Conservation (phyloP, 164 flowering plant genomes). For the Sextonia rubra region DNA sequence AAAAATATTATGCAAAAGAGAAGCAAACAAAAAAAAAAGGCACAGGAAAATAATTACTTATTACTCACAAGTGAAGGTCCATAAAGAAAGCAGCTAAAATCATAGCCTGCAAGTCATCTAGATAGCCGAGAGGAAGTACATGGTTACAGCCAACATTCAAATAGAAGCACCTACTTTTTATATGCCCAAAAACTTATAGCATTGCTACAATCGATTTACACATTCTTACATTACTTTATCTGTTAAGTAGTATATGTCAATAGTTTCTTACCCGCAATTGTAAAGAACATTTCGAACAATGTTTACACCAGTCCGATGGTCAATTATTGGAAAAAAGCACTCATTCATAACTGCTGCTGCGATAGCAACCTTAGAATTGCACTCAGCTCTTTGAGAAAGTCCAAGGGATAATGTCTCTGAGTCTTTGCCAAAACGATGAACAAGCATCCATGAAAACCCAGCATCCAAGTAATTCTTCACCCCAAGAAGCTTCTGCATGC, state of each 20-base stretch:
- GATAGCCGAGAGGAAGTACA: neutral
- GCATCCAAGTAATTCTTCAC: conserved; percentile 78
- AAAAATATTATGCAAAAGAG: no score
- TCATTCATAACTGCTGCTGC: conserved; percentile 88
- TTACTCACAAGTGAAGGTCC: no score
- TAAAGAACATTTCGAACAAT: conserved; percentile 74
- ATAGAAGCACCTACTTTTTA: neutral
- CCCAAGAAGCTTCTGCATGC: conserved; percentile 68
- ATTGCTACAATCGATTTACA: neutral
- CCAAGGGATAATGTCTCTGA: conserved; percentile 35
- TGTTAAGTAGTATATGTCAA: neutral
- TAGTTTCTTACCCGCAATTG: conserved; percentile 75
- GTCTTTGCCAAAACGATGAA: conserved; percentile 54
- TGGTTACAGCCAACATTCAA: neutral
- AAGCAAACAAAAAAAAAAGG: no score
- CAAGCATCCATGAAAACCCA: conserved; percentile 86
- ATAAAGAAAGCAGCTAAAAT: no score
- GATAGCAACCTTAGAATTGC: conserved; percentile 92
- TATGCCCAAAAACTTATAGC: neutral
- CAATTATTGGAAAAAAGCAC: conserved; percentile 88
- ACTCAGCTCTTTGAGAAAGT: conserved; percentile 59
- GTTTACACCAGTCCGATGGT: conserved; percentile 75
- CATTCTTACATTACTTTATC: neutral
- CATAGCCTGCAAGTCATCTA: neutral
- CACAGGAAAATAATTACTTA: no score